phyloP scores from a whole-genome alignment of 768 basidiomycete genomes.

The Omphalotus guepiniiformis region DNA sequence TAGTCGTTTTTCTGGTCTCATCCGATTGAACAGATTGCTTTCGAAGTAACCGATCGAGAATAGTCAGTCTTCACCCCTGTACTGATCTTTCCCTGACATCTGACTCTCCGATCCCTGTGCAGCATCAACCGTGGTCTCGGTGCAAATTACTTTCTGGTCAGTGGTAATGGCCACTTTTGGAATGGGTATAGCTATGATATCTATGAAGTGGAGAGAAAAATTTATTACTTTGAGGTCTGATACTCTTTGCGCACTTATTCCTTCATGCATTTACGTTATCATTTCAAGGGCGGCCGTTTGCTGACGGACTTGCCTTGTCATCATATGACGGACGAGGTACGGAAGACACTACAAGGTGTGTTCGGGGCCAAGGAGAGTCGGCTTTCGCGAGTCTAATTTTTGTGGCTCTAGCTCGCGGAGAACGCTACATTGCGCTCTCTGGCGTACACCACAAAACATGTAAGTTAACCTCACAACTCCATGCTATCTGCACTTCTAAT shows the following conservation, averaged over 20 bases:
- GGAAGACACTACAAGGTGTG: conserved; percentile 10
- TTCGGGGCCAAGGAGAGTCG: not conserved
- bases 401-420: conserved; percentile 13
- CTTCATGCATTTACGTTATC: not conserved
- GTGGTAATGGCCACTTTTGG: conserved; percentile 9
- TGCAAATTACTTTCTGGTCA: not conserved
- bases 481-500: not conserved
- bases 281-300: conserved; percentile 13
- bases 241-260: not conserved
- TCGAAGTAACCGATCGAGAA: not conserved
- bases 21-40: not conserved
- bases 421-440: conserved; percentile 8
- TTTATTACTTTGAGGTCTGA: conserved; percentile 10
- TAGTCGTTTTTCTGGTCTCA: no score
- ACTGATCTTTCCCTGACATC: not conserved
- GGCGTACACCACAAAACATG: conserved; percentile 16
- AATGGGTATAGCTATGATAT: conserved; percentile 8
- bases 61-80: no score
- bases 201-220: not conserved
- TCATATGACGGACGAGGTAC: conserved; percentile 8
- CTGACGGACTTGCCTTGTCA: conserved; percentile 8
- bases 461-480: conserved; percentile 8
- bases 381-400: not conserved
- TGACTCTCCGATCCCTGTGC: not conserved
- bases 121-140: not conserved